Conservation (phyloP, 1,139 yeast genomes). For the Debaryomyces psychrophilus region DNA sequence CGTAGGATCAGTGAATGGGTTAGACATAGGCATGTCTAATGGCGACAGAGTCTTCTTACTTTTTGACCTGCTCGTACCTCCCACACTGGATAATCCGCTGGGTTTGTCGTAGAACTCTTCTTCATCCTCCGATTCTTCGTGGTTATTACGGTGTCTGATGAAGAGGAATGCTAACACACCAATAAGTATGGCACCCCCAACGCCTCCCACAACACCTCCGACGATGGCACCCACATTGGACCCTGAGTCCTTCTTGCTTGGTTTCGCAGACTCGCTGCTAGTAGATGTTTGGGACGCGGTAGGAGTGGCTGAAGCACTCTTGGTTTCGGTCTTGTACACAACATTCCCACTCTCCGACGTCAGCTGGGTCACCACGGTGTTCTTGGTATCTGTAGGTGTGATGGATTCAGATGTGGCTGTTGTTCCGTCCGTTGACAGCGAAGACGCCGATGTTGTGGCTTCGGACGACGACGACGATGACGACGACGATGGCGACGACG, state of each 20-base stretch:
- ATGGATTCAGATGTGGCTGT: not conserved
- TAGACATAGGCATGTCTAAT: slow-evolving; percentile 51
- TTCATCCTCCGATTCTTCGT: slow-evolving; percentile 53
- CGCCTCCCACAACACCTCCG: slow-evolving; percentile 71
- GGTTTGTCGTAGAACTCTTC: slow-evolving; percentile 46
- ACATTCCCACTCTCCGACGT: slow-evolving; percentile 20
- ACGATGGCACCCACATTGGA: slow-evolving; percentile 58
- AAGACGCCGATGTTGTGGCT: slow-evolving; percentile 5
- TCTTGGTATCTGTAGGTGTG: slow-evolving; percentile 9
- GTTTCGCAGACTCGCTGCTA: slow-evolving; percentile 6
- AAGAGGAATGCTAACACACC: slow-evolving; percentile 50
- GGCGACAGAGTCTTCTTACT: slow-evolving; percentile 31
- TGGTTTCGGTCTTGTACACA: slow-evolving; percentile 25
- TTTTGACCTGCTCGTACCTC: slow-evolving; percentile 34
- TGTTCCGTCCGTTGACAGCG: not conserved
- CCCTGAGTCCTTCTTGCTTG: slow-evolving; percentile 7
- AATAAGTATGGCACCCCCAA: slow-evolving; percentile 51
- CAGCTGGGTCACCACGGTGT: slow-evolving; percentile 18
- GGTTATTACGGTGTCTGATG: slow-evolving; percentile 45
- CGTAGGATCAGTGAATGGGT: slow-evolving; percentile 61
- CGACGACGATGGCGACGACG: slow-evolving; percentile 17
- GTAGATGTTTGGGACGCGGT: slow-evolving; percentile 15
- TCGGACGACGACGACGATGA: slow-evolving; percentile 9
- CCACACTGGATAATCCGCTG: slow-evolving; percentile 22
- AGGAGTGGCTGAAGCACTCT: slow-evolving; percentile 18